Conservation (phyloP, 2,329 filamentous ascomycete genomes). For the Colletotrichum gigasporum region DNA sequence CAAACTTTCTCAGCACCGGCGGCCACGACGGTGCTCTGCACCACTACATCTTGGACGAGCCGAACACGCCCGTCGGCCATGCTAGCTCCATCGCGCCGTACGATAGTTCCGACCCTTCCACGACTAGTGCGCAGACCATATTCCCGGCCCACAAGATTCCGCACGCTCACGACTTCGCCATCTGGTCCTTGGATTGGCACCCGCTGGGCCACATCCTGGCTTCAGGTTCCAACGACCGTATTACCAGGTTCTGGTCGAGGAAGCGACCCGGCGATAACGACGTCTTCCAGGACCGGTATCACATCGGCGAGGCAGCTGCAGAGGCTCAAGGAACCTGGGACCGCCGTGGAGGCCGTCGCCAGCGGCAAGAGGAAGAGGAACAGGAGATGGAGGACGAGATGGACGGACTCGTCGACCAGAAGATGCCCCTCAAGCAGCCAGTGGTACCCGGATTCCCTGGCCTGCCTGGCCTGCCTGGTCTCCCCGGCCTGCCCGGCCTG, state of each 20-base stretch:
- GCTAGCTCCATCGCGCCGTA: slow-evolving; percentile 81
- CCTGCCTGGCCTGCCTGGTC: slow-evolving; percentile 62
- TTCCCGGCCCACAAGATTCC: slow-evolving; percentile 88
- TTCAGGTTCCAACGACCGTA: slow-evolving; percentile 94
- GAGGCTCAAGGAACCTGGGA: slow-evolving; percentile 97
- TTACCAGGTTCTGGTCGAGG: slow-evolving; percentile 96
- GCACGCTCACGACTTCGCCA: slow-evolving; percentile 91
- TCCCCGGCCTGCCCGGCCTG: slow-evolving; percentile 55
- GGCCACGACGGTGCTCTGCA: slow-evolving; percentile 89
- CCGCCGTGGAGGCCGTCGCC: slow-evolving; percentile 77
- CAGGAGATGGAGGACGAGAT: slow-evolving; percentile 93
- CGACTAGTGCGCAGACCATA: slow-evolving; percentile 87
- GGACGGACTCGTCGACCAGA: slow-evolving; percentile 92
- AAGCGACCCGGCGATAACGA: slow-evolving; percentile 87
- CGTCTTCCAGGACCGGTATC: slow-evolving; percentile 89
- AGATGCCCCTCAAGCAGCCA: slow-evolving; percentile 72
- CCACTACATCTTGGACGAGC: slow-evolving; percentile 96
- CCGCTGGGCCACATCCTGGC: slow-evolving; percentile 94
- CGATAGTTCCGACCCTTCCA: slow-evolving; percentile 81
- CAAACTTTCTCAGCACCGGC: slow-evolving; percentile 88
- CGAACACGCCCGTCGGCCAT: slow-evolving; percentile 82
- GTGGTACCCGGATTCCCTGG: slow-evolving; percentile 60
- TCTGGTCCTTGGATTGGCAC: slow-evolving; percentile 99
- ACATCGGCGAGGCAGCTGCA: slow-evolving; percentile 92
- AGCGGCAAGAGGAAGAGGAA: slow-evolving; percentile 91